Conservation (phyloP, 345 rosid species). For the Euphorbia lathyris region DNA sequence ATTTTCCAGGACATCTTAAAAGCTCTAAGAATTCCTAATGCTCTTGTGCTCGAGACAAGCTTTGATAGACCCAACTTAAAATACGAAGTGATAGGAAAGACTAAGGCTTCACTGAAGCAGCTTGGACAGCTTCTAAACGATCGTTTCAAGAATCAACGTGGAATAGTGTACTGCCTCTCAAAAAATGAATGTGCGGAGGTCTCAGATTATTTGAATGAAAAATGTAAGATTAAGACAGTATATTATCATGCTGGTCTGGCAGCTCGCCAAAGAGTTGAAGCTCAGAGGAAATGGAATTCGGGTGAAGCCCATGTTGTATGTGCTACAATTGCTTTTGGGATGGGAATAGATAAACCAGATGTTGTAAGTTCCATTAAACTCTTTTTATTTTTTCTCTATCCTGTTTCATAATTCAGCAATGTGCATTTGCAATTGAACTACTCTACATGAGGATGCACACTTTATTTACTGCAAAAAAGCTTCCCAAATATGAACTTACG, state of each 20-base stretch:
- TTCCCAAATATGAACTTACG: background rate
- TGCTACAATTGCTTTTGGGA: conserved; percentile 93
- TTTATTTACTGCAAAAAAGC: background rate
- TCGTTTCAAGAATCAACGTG: conserved; percentile 67
- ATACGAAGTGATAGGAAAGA: conserved; percentile 76
- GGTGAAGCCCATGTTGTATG: conserved; percentile 82
- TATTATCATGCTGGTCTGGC: conserved; percentile 84
- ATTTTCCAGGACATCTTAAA: conserved; percentile 70
- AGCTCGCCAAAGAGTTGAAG: conserved; percentile 63
- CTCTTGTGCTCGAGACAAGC: conserved; percentile 78
- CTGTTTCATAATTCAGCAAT: background rate
- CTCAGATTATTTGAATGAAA: conserved; percentile 63
- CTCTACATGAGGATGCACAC: background rate
- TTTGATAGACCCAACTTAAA: conserved; percentile 89
- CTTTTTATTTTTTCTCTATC: background rate
- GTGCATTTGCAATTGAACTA: conserved; percentile 3
- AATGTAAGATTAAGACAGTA: conserved; percentile 68
- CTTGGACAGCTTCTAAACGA: conserved; percentile 65
- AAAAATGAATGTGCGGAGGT: conserved; percentile 82
- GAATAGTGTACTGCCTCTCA: conserved; percentile 84
- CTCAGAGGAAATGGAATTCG: conserved; percentile 78
- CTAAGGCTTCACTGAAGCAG: conserved; percentile 74
- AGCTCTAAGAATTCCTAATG: conserved; percentile 72
- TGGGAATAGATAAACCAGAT: conserved; percentile 96
- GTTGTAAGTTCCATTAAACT: conserved; percentile 46